Percentiles rank a stretch among this genome's conserved stretches.
These are phyloP conservation scores for Gnomoniopsis smithogilvyi DNA, from an alignment of 2,329 filamentous ascomycete species.

Conservation along the genomic window DNA sequence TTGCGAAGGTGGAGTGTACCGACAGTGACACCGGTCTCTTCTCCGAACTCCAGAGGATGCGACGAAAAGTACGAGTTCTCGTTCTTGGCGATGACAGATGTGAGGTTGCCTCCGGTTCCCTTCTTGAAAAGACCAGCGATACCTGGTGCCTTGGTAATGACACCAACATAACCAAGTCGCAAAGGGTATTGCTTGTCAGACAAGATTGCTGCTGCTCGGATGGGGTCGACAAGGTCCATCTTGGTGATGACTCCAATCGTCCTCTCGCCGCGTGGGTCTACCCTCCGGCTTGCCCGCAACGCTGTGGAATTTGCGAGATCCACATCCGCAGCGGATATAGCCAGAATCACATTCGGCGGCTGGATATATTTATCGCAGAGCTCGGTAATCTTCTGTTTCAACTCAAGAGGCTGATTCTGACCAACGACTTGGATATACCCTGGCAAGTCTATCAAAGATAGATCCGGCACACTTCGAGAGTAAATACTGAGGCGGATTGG, in stretches of 20 bases:
- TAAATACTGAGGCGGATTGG: constrained; percentile 95
- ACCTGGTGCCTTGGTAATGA: constrained; percentile 78
- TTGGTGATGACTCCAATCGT: constrained; percentile 99
- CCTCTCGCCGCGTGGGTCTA: constrained; percentile 90
- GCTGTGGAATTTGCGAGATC: constrained; percentile 96
- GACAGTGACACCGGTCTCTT: constrained; percentile 68
- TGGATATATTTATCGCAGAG: constrained; percentile 99
- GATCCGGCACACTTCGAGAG: constrained; percentile 90
- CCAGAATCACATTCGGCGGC: constrained; percentile 90
- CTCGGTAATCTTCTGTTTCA: constrained; percentile 94
- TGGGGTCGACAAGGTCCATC: constrained; percentile 92
- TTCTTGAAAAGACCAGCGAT: constrained; percentile 76
- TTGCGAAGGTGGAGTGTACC: constrained; percentile 86
- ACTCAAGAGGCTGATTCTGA: constrained; percentile 81
- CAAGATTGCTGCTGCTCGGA: constrained; percentile 73
- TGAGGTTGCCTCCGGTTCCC: constrained; percentile 70
- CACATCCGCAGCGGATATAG: constrained; percentile 96
- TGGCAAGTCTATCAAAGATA: constrained; percentile 93
- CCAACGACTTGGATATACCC: constrained; percentile 97
- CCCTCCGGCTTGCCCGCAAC: constrained; percentile 80
- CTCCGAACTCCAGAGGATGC: constrained; percentile 77
- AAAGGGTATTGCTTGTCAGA: constrained; percentile 91
- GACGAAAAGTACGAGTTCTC: constrained; percentile 83
- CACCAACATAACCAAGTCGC: constrained; percentile 92
- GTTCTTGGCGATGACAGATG: constrained; percentile 78